phyloP scores from a whole-genome alignment of 495 filamentous ascomycete species.

The Aspergillus cristatus region DNA sequence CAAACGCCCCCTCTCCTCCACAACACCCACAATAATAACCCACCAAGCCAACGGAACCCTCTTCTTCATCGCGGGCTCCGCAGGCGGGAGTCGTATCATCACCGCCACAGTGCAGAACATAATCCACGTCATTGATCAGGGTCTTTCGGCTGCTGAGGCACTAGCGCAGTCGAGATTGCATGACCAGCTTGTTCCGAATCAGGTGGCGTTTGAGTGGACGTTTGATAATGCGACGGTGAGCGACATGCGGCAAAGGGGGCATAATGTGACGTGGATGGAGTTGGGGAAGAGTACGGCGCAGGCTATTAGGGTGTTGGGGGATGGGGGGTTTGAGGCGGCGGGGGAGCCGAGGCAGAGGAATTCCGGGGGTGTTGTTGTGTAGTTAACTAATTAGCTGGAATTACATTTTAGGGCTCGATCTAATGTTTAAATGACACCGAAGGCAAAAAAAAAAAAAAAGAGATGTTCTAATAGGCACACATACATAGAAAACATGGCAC shows the following conservation, averaged over 20 bases:
- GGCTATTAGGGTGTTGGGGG: slow-evolving; percentile 51
- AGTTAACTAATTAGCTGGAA: slow-evolving; percentile 3
- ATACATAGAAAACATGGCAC: no score
- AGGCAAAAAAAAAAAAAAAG: no score
- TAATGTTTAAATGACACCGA: not conserved
- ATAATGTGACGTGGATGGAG: slow-evolving; percentile 67
- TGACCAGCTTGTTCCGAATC: slow-evolving; percentile 71
- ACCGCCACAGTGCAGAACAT: slow-evolving; percentile 72
- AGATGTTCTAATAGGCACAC: no score
- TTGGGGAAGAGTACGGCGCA: slow-evolving; percentile 62
- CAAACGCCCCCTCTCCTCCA: slow-evolving; percentile 75
- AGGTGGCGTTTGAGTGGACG: slow-evolving; percentile 58
- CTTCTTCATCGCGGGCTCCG: slow-evolving; percentile 64
- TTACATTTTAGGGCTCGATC: not conserved
- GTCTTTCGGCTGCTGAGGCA: slow-evolving; percentile 47
- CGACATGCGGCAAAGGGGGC: slow-evolving; percentile 52
- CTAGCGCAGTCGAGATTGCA: slow-evolving; percentile 64
- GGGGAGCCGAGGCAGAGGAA: slow-evolving; percentile 70
- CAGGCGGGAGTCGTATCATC: slow-evolving; percentile 84
- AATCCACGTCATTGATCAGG: slow-evolving; percentile 60
- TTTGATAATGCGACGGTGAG: slow-evolving; percentile 59
- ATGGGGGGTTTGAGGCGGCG: slow-evolving; percentile 71
- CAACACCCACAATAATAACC: slow-evolving; percentile 69
- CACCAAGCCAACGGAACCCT: slow-evolving; percentile 52
- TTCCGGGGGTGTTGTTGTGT: slow-evolving; percentile 63